Percentiles rank a stretch among this genome's conserved stretches.
Evolutionary conservation across 1,284 basidiomycete species (phyloP).

Genomic region (Melampsora larici-populina): DNA sequence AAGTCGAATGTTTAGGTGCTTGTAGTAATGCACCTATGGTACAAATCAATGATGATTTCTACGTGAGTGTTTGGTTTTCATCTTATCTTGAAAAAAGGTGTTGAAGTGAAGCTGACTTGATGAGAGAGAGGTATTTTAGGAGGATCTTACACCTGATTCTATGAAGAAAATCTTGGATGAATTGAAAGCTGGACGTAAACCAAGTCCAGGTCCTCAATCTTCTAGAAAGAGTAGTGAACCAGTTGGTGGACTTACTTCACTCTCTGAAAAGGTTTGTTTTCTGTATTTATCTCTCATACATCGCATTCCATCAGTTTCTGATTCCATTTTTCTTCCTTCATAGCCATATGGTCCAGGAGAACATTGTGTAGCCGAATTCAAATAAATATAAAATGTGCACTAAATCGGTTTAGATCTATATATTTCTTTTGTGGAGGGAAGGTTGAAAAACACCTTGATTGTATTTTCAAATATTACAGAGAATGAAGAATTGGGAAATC

Average conservation of each 20-base stretch:
- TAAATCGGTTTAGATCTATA: too few relatives aligned
- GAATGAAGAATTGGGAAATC: too few relatives aligned
- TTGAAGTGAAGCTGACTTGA: slow-evolving; percentile 11
- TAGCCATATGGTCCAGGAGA: slow-evolving; percentile 93
- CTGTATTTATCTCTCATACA: slow-evolving; percentile 39
- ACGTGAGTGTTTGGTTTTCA: slow-evolving; percentile 61
- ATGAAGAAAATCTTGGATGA: slow-evolving; percentile 83
- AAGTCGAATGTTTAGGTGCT: slow-evolving; percentile 97
- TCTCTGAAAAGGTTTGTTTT: slow-evolving; percentile 69
- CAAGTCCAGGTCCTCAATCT: slow-evolving; percentile 87
- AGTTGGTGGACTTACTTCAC: slow-evolving; percentile 77
- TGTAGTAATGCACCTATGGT: slow-evolving; percentile 99
- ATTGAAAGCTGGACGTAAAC: slow-evolving; percentile 78
- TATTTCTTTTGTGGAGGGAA: too few relatives aligned
- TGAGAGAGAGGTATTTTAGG: slow-evolving; percentile 58
- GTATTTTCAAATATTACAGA: too few relatives aligned
- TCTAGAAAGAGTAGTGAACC: slow-evolving; percentile 83
- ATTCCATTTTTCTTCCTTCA: slow-evolving; percentile 33
- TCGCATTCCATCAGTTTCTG: slow-evolving; percentile 5
- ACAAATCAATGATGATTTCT: slow-evolving; percentile 93
- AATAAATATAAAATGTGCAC: slow-evolving; percentile 56
- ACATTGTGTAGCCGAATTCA: slow-evolving; percentile 80
- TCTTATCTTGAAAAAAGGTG: neutral
- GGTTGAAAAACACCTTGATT: too few relatives aligned
- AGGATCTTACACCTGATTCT: slow-evolving; percentile 90